Evolutionary conservation across 2,329 filamentous ascomycete genomes (phyloP).

Genomic region (Fusarium sp.): DNA sequence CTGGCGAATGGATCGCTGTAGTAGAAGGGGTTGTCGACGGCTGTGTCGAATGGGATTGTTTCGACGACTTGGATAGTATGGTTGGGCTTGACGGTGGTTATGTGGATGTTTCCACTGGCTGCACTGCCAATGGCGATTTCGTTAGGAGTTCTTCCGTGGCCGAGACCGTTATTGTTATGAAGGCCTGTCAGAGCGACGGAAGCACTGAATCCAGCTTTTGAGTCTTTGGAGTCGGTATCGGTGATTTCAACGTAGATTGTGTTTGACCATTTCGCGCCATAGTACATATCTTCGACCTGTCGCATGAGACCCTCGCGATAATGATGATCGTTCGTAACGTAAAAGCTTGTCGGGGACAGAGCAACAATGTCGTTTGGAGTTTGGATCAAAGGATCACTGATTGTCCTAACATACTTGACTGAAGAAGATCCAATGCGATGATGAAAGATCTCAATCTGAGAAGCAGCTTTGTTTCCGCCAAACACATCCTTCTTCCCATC

Average conservation of each 20-base stretch:
- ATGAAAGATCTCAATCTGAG: conserved; percentile 66
- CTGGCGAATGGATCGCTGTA: conserved; percentile 62
- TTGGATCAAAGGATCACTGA: conserved; percentile 59
- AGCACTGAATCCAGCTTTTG: conserved; percentile 43
- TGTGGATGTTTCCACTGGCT: conserved; percentile 55
- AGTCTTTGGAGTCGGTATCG: conserved; percentile 42
- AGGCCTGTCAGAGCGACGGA: conserved; percentile 54
- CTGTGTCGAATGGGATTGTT: conserved; percentile 52
- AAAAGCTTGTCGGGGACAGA: conserved; percentile 56
- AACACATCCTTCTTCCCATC: conserved; percentile 31
- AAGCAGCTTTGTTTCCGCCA: conserved; percentile 50
- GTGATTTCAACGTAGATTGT: conserved; percentile 51
- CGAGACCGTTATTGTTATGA: conserved; percentile 65
- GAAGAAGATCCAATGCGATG: conserved; percentile 55
- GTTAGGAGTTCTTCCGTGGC: conserved; percentile 52
- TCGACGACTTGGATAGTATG: conserved; percentile 42
- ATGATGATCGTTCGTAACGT: conserved; percentile 68
- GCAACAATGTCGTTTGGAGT: conserved; percentile 68
- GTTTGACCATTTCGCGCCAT: conserved; percentile 56
- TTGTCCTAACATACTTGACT: conserved; percentile 58
- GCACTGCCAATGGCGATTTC: conserved; percentile 56
- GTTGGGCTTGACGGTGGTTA: conserved; percentile 44
- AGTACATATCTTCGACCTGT: conserved; percentile 55
- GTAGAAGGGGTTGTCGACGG: conserved; percentile 66
- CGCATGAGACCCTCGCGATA: conserved; percentile 59